Evolutionary conservation across 164 flowering plant genomes (phyloP), one percentile per base, ranked within the genome.

Genomic region (Annona cherimola): DNA sequence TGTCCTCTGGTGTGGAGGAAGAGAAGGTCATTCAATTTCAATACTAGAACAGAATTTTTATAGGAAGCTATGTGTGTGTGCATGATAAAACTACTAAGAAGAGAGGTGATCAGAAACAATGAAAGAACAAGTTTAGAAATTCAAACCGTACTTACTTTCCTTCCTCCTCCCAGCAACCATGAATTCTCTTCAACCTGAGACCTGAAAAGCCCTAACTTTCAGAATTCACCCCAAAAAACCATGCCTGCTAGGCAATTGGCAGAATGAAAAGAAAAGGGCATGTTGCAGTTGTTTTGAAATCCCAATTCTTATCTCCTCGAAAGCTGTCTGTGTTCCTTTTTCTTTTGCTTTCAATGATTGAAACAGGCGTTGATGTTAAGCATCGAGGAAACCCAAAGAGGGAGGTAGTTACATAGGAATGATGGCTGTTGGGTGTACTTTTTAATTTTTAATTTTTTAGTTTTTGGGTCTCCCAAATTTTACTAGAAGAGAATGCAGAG

Each of bases 321-420:
- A 66, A 50, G 57, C 42, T 43, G n/a, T 42, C 61, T 73, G 71
- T 79, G 44, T 70, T 75, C 65, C 66, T 42, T 12, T 68, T 72
- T 59, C 42, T 60, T 9, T 72, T 64, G 77, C 4, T 45, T 45
- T 61, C 74, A 81, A 86, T 86, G 81, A 84, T 85, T 80, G 79
- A 76, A 66, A 19, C 61, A 69, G 80, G 79, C 84, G 83, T 74
- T 18, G 80, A 66, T 88, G 90, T 75, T 82, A 83, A 83, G 90
- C 90, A 85, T 88, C 84, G 75, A 85, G 86, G 92, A 83, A 87
- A 86, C 90, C 82, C 70, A 57, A 41, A 55, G 81, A 54, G 71
- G 74, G 61, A 69, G 35, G 35, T 44, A 45, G 45, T 76, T 74
- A 42, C 71, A 77, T 76, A 76, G 42, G 60, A 77, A 81, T 74